phyloP scores from a whole-genome alignment of 768 basidiomycete genomes.

The Amanita pseudoporphyria region DNA sequence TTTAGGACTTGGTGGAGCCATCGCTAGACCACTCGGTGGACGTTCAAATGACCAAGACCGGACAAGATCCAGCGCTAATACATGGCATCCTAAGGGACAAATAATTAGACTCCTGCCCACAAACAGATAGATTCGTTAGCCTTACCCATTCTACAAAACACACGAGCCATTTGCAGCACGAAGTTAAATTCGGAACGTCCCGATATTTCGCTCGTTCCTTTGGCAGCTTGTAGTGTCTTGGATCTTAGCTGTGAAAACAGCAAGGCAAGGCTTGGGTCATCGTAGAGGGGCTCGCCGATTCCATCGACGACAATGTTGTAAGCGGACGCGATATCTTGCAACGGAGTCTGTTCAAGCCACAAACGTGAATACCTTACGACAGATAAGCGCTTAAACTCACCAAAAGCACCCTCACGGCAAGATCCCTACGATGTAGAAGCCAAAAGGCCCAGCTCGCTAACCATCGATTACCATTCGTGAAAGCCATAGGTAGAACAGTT shows the following conservation, averaged over 20 bases:
- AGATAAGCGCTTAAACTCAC: slow-evolving; percentile 36
- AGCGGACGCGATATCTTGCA: slow-evolving; percentile 59
- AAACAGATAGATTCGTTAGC: neutral
- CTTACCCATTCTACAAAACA: slow-evolving; percentile 92
- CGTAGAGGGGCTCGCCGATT: slow-evolving; percentile 82
- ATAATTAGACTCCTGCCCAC: neutral
- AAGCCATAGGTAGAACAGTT: slow-evolving; percentile 76
- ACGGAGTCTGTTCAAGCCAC: slow-evolving; percentile 45
- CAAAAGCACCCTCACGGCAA: slow-evolving; percentile 83
- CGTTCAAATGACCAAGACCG: slow-evolving; percentile 87
- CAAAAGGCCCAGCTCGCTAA: slow-evolving; percentile 95
- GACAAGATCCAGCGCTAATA: slow-evolving; percentile 83
- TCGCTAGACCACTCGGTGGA: slow-evolving; percentile 37
- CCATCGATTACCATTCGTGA: slow-evolving; percentile 85
- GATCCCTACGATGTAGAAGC: slow-evolving; percentile 78
- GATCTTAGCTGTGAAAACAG: slow-evolving; percentile 84
- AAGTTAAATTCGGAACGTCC: slow-evolving; percentile 90
- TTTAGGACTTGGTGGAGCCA: slow-evolving; percentile 31
- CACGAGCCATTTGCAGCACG: slow-evolving; percentile 87
- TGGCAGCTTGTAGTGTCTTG: slow-evolving; percentile 86
- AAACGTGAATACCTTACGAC: neutral
- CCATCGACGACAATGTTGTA: slow-evolving; percentile 45
- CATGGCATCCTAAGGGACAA: slow-evolving; percentile 66
- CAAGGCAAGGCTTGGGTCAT: slow-evolving; percentile 88
- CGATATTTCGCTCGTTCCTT: slow-evolving; percentile 88